Evolutionary conservation across 768 basidiomycete genomes (phyloP).

Genomic region (Ramaria sp.): DNA sequence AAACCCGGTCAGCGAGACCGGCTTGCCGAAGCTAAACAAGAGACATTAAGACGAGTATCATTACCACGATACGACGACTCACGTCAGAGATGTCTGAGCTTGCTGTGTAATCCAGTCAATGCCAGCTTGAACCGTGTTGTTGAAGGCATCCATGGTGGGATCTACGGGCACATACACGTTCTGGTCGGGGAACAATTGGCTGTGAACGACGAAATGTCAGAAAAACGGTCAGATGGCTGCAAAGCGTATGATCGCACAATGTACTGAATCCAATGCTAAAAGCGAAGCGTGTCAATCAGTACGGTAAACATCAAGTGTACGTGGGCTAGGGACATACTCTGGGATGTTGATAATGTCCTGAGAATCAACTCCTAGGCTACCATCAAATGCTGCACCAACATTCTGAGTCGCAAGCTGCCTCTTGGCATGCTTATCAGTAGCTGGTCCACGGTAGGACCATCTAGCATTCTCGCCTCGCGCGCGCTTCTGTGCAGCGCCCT

Average conservation of each 20-base stretch:
- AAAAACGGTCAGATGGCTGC: not conserved
- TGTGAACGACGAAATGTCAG: not conserved
- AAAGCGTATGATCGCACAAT: constrained; percentile 21
- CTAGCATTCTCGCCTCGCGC: constrained; percentile 21
- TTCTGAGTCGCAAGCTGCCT: constrained; percentile 10
- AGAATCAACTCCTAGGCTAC: constrained; percentile 55
- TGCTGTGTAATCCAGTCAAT: constrained; percentile 46
- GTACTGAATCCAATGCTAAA: constrained; percentile 39
- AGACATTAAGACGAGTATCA: not conserved
- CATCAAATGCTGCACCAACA: constrained; percentile 46
- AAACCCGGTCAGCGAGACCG: constrained; percentile 41
- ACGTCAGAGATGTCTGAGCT: constrained; percentile 34
- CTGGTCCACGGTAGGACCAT: constrained; percentile 26
- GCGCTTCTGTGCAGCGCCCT: constrained; percentile 24
- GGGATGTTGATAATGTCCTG: constrained; percentile 53
- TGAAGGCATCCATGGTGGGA: constrained; percentile 38
- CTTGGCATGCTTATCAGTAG: not conserved
- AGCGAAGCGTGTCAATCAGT: not conserved
- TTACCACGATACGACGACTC: constrained; percentile 11
- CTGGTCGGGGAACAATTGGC: constrained; percentile 61
- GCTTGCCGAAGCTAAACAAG: constrained; percentile 26
- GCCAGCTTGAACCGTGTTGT: constrained; percentile 42
- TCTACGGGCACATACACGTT: constrained; percentile 40
- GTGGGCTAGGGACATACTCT: constrained; percentile 10
- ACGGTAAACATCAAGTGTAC: not conserved